phyloP scores from a whole-genome alignment of 805 yeast species.

The Myxozyma melibiosi region DNA sequence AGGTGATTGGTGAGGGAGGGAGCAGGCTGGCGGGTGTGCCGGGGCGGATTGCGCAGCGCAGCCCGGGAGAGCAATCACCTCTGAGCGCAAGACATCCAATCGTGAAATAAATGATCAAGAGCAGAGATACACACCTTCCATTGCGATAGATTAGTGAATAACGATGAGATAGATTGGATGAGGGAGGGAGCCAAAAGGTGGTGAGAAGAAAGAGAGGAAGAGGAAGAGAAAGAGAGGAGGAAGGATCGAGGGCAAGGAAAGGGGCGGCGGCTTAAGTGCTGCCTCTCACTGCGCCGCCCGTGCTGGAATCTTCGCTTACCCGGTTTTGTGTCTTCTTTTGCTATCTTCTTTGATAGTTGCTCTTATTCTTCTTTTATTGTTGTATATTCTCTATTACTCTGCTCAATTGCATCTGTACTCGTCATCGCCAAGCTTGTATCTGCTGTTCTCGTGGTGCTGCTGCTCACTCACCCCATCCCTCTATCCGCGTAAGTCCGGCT shows the following conservation, averaged over 20 bases:
- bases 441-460: too few species aligned
- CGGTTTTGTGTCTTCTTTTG: background rate
- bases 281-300: slow-evolving; percentile 9
- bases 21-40: background rate
- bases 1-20: background rate
- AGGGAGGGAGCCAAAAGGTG: slow-evolving; percentile 1
- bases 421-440: too few species aligned
- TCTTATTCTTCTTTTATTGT: too few species aligned
- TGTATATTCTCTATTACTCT: too few species aligned
- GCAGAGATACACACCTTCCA: slow-evolving; percentile 30
- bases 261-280: slow-evolving; percentile 4
- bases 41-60: background rate
- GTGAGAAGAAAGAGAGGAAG: slow-evolving; percentile 7
- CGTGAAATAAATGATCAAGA: slow-evolving; percentile 1
- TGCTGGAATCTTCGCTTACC: slow-evolving; percentile 16
- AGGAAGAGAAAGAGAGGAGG: slow-evolving; percentile 15
- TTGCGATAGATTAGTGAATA: slow-evolving; percentile 1
- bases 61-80: background rate
- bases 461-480: too few species aligned
- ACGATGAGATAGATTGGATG: background rate
- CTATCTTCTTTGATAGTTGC: background rate
- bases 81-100: slow-evolving; percentile 4
- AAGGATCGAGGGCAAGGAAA: slow-evolving; percentile 8
- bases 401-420: too few species aligned
- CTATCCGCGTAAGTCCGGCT: background rate